Evolutionary conservation across 192 early-diverging fungal genomes (phyloP), one percentile per base, ranked within the genome.

Genomic region (Coemansia sp.): DNA sequence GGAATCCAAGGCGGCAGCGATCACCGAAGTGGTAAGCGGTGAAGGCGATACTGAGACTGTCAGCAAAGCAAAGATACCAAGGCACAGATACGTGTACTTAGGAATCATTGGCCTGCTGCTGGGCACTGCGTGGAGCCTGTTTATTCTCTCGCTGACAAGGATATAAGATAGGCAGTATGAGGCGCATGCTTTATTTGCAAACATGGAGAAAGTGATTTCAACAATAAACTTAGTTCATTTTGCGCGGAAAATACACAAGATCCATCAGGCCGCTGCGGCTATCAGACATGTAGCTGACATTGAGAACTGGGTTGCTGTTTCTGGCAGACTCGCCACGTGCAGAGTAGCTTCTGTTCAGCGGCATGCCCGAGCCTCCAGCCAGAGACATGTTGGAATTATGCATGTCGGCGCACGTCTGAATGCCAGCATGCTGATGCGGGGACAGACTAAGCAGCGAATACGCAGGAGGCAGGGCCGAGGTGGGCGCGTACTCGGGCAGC

Each of bases 91-190:
- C 24, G n/a, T 71, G 19, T 80, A 80, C 29, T 55, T 80, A 54
- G 68, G 68, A 4, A 60, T 46, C 39, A 80, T 80, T n/a, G 72
- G 61, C 4, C 24, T 80, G 36, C 51, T 80, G 20, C 52, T 80
- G 32, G 62, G n/a, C 20, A 64, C 65, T 1, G 68, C 77, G 5
- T 80, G 77, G 77, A 36, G 25, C 35, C 47, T 74, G 32, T 80
- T 74, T 61, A 74, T 80, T 13, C 16, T 60, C 14, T 67, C 65
- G 4, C 62, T 80, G 8, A 45, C 66, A 3, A 66, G 68, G 14
- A 66, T 71, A 7, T 71, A 64, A 45, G n/a, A n/a, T n/a, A n/a
- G n/a, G n/a, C n/a, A n/a, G n/a, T n/a, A n/a, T n/a, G n/a, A n/a
- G n/a, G n/a, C n/a, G n/a, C n/a, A n/a, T n/a, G n/a, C n/a, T n/a